phyloP scores from a whole-genome alignment of 1,284 basidiomycete species.

The Takashimella tepidaria region DNA sequence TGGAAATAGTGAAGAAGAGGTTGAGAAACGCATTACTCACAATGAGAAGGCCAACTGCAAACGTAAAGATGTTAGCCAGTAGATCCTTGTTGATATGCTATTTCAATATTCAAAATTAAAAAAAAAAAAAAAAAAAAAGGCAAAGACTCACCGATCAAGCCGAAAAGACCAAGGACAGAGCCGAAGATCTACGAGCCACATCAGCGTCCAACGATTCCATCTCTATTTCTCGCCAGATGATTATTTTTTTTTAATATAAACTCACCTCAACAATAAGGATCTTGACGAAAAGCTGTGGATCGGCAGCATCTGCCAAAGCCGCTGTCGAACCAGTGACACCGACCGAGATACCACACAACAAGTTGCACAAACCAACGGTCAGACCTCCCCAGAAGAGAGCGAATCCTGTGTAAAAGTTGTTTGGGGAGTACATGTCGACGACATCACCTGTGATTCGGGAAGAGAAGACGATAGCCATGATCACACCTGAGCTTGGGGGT shows the following conservation, averaged over 20 bases:
- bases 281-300: conserved; percentile 88
- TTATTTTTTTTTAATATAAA: neutral
- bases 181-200: conserved; percentile 66
- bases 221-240: neutral
- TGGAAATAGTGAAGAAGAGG: too few relatives aligned
- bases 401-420: conserved; percentile 89
- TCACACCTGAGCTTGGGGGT: conserved; percentile 53
- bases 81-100: too few relatives aligned
- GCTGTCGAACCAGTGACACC: conserved; percentile 89
- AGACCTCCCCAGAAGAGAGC: conserved; percentile 93
- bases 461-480: conserved; percentile 90
- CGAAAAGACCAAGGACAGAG: conserved; percentile 84
- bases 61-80: too few relatives aligned
- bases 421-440: conserved; percentile 66
- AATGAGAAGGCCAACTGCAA: conserved; percentile 47
- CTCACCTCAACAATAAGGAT: conserved; percentile 76
- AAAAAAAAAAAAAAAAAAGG: neutral
- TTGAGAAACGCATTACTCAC: conserved; percentile 35
- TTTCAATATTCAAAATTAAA: too few relatives aligned
- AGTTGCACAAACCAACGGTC: conserved; percentile 79
- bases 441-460: conserved; percentile 63
- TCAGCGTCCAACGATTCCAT: neutral
- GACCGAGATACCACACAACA: conserved; percentile 87
- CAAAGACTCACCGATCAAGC: conserved; percentile 70
- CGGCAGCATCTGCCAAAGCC: conserved; percentile 84